Percentiles rank a stretch among this genome's conserved stretches.
phyloP scores from a whole-genome alignment of 805 yeast genomes.

The Huiozyma sinensis region DNA sequence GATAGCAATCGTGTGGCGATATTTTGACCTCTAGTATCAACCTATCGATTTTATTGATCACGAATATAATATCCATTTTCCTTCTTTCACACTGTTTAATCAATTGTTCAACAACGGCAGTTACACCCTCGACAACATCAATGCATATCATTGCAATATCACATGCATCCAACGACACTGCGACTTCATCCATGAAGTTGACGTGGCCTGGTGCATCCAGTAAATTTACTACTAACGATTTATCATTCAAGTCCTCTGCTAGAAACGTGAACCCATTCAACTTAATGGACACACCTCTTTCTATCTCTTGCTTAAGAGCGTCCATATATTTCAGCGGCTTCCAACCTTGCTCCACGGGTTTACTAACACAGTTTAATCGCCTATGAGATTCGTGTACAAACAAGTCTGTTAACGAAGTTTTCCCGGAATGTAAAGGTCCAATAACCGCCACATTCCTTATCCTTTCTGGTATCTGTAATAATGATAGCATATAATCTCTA shows the following conservation, averaged over 20 bases:
- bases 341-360: slow-evolving; percentile 28
- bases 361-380: slow-evolving; percentile 10
- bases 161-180: slow-evolving; percentile 42
- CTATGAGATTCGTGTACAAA: slow-evolving; percentile 58
- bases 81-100: slow-evolving; percentile 42
- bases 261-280: slow-evolving; percentile 52
- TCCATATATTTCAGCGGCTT: slow-evolving; percentile 58
- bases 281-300: slow-evolving; percentile 60
- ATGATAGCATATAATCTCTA: slow-evolving; percentile 46
- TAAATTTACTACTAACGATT: slow-evolving; percentile 50
- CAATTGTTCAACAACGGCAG: slow-evolving; percentile 42
- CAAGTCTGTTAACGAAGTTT: slow-evolving; percentile 66
- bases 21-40: slow-evolving; percentile 68
- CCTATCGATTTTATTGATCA: slow-evolving; percentile 77
- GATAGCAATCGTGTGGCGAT: slow-evolving; percentile 63
- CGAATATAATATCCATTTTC: slow-evolving; percentile 44
- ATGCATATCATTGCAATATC: slow-evolving; percentile 64
- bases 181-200: slow-evolving; percentile 68
- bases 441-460: slow-evolving; percentile 64
- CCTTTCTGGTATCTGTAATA: slow-evolving; percentile 47
- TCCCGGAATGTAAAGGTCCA: slow-evolving; percentile 82
- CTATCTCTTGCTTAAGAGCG: slow-evolving; percentile 55
- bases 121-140: slow-evolving; percentile 81
- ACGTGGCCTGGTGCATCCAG: slow-evolving; percentile 91
- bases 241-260: slow-evolving; percentile 40